A percentile compares a stretch with the other conserved stretches of the same genome.
Evolutionary conservation across 1,139 yeast species (phyloP).

Genomic region (Saccharomycopsis crataegensis): DNA sequence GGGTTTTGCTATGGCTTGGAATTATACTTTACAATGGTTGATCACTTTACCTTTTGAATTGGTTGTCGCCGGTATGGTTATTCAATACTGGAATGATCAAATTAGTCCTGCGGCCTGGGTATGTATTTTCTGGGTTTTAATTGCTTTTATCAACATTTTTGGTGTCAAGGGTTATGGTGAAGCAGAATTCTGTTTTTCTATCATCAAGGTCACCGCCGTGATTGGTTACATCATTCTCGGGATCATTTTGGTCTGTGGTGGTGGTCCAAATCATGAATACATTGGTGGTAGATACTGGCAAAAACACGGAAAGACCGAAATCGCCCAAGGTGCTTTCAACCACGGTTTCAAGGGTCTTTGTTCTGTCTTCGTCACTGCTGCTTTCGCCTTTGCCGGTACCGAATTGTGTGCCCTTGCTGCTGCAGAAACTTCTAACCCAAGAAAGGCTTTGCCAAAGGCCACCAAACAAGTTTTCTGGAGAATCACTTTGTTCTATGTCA

Average conservation of each 20-base stretch:
- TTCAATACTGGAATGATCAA: slow-evolving; percentile 53
- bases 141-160: slow-evolving; percentile 47
- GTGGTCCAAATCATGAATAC: slow-evolving; percentile 45
- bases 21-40: slow-evolving; percentile 64
- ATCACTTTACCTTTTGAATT: slow-evolving; percentile 62
- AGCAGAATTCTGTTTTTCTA: slow-evolving; percentile 55
- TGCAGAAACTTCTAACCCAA: slow-evolving; percentile 77
- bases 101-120: slow-evolving; percentile 65
- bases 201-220: slow-evolving; percentile 54
- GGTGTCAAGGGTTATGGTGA: slow-evolving; percentile 61
- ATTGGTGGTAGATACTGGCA: slow-evolving; percentile 53
- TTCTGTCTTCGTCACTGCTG: slow-evolving; percentile 47
- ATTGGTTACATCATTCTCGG: slow-evolving; percentile 66
- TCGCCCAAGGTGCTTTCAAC: slow-evolving; percentile 47
- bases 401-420: slow-evolving; percentile 83
- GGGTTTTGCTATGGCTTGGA: slow-evolving; percentile 73
- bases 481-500: slow-evolving; percentile 56
- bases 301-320: slow-evolving; percentile 41
- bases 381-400: slow-evolving; percentile 54
- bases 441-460: slow-evolving; percentile 61
- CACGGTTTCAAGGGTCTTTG: slow-evolving; percentile 53
- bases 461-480: slow-evolving; percentile 77
- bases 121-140: slow-evolving; percentile 49
- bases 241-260: slow-evolving; percentile 58
- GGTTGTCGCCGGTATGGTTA: slow-evolving; percentile 64